Conservation (phyloP, 75 land plant genomes). For the Ceratopteris richardii region DNA sequence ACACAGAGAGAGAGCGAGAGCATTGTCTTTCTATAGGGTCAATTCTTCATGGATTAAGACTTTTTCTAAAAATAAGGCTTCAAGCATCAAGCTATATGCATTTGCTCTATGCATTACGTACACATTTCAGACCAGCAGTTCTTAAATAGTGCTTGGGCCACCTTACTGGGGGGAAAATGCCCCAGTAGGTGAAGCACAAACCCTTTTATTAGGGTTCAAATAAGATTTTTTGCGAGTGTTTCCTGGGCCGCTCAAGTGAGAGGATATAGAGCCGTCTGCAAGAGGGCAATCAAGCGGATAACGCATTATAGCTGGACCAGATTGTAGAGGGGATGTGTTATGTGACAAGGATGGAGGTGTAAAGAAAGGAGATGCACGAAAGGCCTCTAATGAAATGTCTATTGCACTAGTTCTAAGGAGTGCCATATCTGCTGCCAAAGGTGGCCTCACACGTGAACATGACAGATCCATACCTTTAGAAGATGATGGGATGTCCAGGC, state of each 20-base stretch:
- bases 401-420: not conserved
- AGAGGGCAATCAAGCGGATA: not conserved
- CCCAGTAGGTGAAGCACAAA: not conserved
- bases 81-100: too few relatives aligned
- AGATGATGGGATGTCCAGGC: not conserved
- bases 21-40: too few relatives aligned
- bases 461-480: not conserved
- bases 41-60: too few relatives aligned
- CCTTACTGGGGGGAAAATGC: not conserved
- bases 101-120: too few relatives aligned
- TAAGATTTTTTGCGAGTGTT: not conserved
- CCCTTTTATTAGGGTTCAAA: not conserved
- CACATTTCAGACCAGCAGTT: too few relatives aligned
- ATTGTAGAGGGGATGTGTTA: not conserved
- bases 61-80: too few relatives aligned
- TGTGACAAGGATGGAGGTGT: conserved; percentile 6
- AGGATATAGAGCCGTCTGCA: not conserved
- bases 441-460: not conserved
- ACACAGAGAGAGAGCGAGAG: too few relatives aligned
- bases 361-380: conserved; percentile 1
- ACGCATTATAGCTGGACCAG: too few relatives aligned
- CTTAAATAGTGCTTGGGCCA: too few relatives aligned
- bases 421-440: not conserved
- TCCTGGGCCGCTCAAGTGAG: not conserved
- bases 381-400: not conserved